These are phyloP conservation scores for Mycena metata DNA, from an alignment of 768 basidiomycete species.

Conservation along the genomic window DNA sequence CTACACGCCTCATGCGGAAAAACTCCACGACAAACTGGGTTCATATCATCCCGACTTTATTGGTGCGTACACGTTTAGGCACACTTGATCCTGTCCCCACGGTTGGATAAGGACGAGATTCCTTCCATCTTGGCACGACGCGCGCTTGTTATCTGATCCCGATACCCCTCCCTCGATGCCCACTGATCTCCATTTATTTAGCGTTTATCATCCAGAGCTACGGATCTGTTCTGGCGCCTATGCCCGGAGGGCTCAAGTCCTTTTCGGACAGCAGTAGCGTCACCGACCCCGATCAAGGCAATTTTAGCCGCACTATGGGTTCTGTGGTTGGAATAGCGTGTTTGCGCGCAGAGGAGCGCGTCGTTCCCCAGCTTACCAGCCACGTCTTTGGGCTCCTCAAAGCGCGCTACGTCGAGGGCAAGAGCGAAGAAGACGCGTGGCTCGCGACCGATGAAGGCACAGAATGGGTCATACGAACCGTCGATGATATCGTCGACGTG, in stretches of 20 bases:
- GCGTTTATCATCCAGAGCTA: slow-evolving; percentile 92
- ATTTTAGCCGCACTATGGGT: slow-evolving; percentile 86
- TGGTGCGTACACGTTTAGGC: slow-evolving; percentile 64
- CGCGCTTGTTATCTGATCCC: slow-evolving; percentile 46
- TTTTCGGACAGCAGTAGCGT: slow-evolving; percentile 56
- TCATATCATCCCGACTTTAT: slow-evolving; percentile 96
- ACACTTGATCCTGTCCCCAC: slow-evolving; percentile 47
- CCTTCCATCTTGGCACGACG: background rate
- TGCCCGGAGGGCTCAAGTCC: slow-evolving; percentile 68
- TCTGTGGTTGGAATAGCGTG: slow-evolving; percentile 89
- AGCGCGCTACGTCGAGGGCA: slow-evolving; percentile 71
- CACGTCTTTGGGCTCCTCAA: slow-evolving; percentile 94
- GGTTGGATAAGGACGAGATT: slow-evolving; percentile 35
- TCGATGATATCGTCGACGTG: slow-evolving; percentile 85
- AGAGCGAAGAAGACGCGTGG: slow-evolving; percentile 82
- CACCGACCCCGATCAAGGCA: slow-evolving; percentile 77
- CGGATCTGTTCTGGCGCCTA: slow-evolving; percentile 81
- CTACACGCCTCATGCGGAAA: slow-evolving; percentile 90
- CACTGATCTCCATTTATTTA: slow-evolving; percentile 49
- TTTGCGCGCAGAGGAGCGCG: slow-evolving; percentile 86
- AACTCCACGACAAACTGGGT: slow-evolving; percentile 88
- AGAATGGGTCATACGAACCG: slow-evolving; percentile 88
- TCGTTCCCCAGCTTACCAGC: slow-evolving; percentile 89
- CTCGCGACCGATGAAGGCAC: slow-evolving; percentile 88
- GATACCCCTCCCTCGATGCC: slow-evolving; percentile 37